phyloP scores from a whole-genome alignment of 1,284 basidiomycete species.

The Boletellus sp. region DNA sequence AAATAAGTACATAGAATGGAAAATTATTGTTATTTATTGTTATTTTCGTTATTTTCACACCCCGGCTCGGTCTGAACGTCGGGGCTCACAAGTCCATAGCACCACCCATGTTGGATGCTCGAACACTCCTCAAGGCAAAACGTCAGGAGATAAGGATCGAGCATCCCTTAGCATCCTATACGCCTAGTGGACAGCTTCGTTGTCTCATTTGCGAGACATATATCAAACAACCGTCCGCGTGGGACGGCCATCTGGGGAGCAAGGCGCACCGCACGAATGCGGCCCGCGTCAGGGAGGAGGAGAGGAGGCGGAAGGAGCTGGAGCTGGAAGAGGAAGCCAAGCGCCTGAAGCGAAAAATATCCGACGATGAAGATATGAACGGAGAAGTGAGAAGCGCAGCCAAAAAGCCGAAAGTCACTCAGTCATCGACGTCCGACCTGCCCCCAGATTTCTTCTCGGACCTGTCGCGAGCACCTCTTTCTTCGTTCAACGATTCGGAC shows the following conservation, averaged over 20 bases:
- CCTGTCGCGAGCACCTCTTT: conserved; percentile 48
- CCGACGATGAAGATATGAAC: conserved; percentile 26
- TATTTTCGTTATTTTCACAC: too few relatives aligned
- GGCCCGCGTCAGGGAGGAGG: conserved; percentile 51
- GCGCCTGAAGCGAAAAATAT: conserved; percentile 38
- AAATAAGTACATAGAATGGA: too few relatives aligned
- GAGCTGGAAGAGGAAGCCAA: conserved; percentile 34
- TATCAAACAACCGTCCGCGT: conserved; percentile 74
- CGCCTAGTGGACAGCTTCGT: conserved; percentile 57
- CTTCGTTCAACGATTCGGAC: conserved; percentile 40
- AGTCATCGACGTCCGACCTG: conserved; percentile 33
- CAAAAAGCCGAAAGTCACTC: conserved; percentile 35
- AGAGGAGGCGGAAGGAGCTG: conserved; percentile 39
- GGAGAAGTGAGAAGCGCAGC: background rate
- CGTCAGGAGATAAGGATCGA: conserved; percentile 65
- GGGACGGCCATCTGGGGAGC: conserved; percentile 82
- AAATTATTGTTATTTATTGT: too few relatives aligned
- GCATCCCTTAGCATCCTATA: conserved; percentile 73
- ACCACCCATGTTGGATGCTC: conserved; percentile 63
- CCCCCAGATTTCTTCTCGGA: conserved; percentile 81
- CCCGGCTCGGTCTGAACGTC: background rate
- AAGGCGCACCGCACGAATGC: conserved; percentile 69
- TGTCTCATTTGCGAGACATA: conserved; percentile 60
- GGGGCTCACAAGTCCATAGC: background rate
- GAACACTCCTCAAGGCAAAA: conserved; percentile 72